Conservation (phyloP, 768 basidiomycete species). For the Lactarius hengduanensis region DNA sequence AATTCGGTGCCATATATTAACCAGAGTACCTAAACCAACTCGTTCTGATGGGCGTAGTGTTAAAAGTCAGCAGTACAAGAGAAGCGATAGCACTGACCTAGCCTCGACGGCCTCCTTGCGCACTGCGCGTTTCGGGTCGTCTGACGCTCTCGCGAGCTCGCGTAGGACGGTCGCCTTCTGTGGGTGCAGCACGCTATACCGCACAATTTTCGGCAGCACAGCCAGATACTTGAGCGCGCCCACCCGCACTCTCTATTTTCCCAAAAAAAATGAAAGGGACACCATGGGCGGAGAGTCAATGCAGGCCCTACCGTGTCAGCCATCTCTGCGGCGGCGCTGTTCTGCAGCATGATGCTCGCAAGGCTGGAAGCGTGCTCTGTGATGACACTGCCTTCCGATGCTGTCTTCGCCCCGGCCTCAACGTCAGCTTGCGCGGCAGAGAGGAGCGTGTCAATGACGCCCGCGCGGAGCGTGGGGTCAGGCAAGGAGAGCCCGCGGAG, state of each 20-base stretch:
- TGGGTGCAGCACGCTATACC: constrained; percentile 82
- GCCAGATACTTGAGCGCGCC: constrained; percentile 75
- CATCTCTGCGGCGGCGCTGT: constrained; percentile 50
- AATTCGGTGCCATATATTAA: constrained; percentile 8
- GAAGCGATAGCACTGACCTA: constrained; percentile 36
- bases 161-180: constrained; percentile 71
- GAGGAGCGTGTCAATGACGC: constrained; percentile 78
- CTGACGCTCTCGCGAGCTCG: constrained; percentile 71
- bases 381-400: constrained; percentile 40
- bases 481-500: constrained; percentile 80
- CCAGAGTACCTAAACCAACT: constrained; percentile 27
- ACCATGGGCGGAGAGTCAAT: background rate
- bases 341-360: constrained; percentile 68
- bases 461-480: constrained; percentile 67
- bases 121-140: constrained; percentile 86
- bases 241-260: constrained; percentile 64
- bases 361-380: constrained; percentile 72
- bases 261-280: background rate
- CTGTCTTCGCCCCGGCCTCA: constrained; percentile 37
- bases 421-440: constrained; percentile 63
- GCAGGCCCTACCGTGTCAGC: constrained; percentile 50
- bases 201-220: constrained; percentile 69
- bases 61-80: background rate
- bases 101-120: constrained; percentile 89
- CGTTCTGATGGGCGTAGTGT: background rate